Percentiles rank a stretch among this genome's conserved stretches.
phyloP scores from a whole-genome alignment of 2,329 filamentous ascomycete species.

The Monosporascus sp. region DNA sequence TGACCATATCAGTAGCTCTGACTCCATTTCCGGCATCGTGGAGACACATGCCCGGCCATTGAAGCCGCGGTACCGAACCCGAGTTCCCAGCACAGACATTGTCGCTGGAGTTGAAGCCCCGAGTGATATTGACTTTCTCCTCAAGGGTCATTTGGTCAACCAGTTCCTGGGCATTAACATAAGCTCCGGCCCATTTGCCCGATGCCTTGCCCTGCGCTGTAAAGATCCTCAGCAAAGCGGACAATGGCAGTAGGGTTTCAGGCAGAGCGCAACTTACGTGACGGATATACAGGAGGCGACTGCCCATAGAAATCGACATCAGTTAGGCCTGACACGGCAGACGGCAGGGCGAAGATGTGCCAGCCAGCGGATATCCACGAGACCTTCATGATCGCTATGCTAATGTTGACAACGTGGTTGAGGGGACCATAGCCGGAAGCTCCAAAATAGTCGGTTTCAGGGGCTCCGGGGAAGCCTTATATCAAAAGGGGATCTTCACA shows the following conservation, averaged over 20 bases:
- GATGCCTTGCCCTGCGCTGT: conserved; percentile 27
- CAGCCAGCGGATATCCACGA: conserved; percentile 4
- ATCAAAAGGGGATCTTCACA: background rate
- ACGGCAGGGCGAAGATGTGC: conserved; percentile 9
- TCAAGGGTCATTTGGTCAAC: conserved; percentile 61
- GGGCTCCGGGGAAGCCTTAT: background rate
- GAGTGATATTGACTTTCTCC: conserved; percentile 53
- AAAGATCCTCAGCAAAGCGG: background rate
- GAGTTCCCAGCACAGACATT: conserved; percentile 45
- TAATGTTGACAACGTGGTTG: background rate
- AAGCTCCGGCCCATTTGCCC: conserved; percentile 52
- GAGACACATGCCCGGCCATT: conserved; percentile 44
- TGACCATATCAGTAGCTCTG: conserved; percentile 43
- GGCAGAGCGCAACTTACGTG: conserved; percentile 18
- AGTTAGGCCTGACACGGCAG: conserved; percentile 6
- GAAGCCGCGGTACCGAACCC: conserved; percentile 39
- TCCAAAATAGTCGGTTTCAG: background rate
- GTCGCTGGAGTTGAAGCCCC: conserved; percentile 39
- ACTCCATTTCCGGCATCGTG: conserved; percentile 47
- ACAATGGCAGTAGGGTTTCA: background rate
- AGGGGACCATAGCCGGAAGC: background rate
- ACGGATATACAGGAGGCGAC: conserved; percentile 24
- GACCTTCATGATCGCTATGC: conserved; percentile 13
- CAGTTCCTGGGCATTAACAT: conserved; percentile 50
- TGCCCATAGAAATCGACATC: conserved; percentile 15